Percentiles rank a stretch among this genome's conserved stretches.
phyloP scores from a whole-genome alignment of 2,329 filamentous ascomycete genomes.

The Arthroderma sp. region DNA sequence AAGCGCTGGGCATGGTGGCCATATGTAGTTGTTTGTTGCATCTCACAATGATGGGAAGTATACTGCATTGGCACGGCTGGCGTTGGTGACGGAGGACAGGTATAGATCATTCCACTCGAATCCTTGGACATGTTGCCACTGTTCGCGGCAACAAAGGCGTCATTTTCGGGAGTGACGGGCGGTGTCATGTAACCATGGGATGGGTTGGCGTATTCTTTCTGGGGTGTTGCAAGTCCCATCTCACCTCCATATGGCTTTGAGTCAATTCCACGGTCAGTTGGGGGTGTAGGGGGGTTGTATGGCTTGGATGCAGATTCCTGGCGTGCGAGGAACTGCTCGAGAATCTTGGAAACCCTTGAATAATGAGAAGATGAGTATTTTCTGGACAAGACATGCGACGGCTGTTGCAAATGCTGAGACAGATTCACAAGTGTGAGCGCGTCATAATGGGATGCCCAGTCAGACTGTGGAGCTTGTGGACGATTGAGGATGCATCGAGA shows the following conservation, averaged over 20 bases:
- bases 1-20: constrained; percentile 22
- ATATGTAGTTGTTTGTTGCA: constrained; percentile 22
- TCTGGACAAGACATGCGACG: constrained; percentile 52
- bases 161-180: constrained; percentile 34
- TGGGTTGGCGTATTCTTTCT: constrained; percentile 26
- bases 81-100: constrained; percentile 26
- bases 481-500: constrained; percentile 75
- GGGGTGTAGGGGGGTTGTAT: constrained; percentile 30
- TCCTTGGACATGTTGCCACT: constrained; percentile 22
- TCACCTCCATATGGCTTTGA: constrained; percentile 29
- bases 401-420: constrained; percentile 52
- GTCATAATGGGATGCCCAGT: constrained; percentile 53
- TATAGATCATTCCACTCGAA: constrained; percentile 11
- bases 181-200: constrained; percentile 35
- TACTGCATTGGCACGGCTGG: constrained; percentile 25
- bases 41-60: constrained; percentile 23
- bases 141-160: constrained; percentile 24
- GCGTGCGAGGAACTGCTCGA: constrained; percentile 54
- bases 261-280: constrained; percentile 24
- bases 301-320: constrained; percentile 42
- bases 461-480: constrained; percentile 58
- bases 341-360: constrained; percentile 48
- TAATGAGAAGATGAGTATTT: constrained; percentile 57
- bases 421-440: constrained; percentile 43
- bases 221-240: constrained; percentile 30